Percentiles rank a stretch among this genome's conserved stretches.
Conservation (phyloP, 1,284 basidiomycete genomes). For the Ceratobasidium sp. region DNA sequence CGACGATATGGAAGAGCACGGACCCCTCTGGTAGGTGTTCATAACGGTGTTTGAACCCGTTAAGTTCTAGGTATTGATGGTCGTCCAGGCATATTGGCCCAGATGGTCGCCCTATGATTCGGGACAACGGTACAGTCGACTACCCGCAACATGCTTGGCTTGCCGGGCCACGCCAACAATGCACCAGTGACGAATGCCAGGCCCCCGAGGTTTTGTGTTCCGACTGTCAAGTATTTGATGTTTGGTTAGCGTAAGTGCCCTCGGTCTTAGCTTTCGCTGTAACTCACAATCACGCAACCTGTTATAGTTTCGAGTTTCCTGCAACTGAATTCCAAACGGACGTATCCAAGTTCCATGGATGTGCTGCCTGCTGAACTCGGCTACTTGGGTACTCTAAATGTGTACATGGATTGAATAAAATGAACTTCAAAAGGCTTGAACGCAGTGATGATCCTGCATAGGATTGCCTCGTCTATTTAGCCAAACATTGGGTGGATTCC, state of each 20-base stretch:
- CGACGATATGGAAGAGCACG: conserved; percentile 11
- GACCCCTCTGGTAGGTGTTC: conserved; percentile 10
- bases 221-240: too few relatives aligned
- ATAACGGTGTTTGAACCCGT: too few relatives aligned
- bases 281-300: background rate
- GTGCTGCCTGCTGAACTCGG: conserved; percentile 10
- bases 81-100: background rate
- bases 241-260: conserved; percentile 28
- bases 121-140: conserved; percentile 1
- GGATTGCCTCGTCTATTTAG: too few relatives aligned
- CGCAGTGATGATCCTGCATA: too few relatives aligned
- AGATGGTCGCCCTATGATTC: background rate
- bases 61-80: too few relatives aligned
- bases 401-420: too few relatives aligned
- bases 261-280: too few relatives aligned
- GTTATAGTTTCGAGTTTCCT: conserved; percentile 14
- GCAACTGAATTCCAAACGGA: conserved; percentile 3
- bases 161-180: background rate
- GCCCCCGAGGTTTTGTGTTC: too few relatives aligned
- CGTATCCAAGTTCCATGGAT: background rate
- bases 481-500: too few relatives aligned
- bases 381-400: too few relatives aligned
- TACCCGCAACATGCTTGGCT: conserved; percentile 26
- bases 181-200: too few relatives aligned
- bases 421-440: too few relatives aligned